A percentile compares a stretch with the other conserved stretches of the same genome.
These are phyloP conservation scores for Mesotaenium endlicherianum DNA, from an alignment of 139 green algal genomes.

Conservation along the genomic window DNA sequence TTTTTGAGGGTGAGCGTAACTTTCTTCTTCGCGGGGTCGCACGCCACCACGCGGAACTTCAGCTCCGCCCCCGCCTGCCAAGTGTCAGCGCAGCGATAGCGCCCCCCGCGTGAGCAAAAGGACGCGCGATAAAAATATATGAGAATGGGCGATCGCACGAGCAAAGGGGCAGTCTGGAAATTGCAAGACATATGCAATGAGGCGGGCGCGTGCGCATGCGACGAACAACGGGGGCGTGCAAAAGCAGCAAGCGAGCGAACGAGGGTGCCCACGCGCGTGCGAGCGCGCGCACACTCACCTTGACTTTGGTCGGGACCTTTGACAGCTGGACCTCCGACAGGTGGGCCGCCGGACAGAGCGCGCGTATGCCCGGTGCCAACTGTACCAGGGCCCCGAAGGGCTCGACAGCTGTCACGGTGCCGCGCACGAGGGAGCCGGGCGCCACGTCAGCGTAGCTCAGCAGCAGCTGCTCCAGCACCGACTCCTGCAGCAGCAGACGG, in stretches of 20 bases:
- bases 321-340: slow-evolving; percentile 46
- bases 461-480: slow-evolving; percentile 54
- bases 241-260: too few relatives aligned
- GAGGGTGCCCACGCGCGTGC: too few relatives aligned
- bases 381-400: slow-evolving; percentile 63
- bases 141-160: too few relatives aligned
- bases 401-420: slow-evolving; percentile 60
- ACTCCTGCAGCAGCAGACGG: slow-evolving; percentile 27
- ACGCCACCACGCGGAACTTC: slow-evolving; percentile 50
- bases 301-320: slow-evolving; percentile 40
- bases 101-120: too few relatives aligned
- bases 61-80: slow-evolving; percentile 53
- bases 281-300: too few relatives aligned
- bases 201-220: too few relatives aligned
- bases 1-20: slow-evolving; percentile 77
- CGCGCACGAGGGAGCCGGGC: slow-evolving; percentile 62
- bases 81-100: too few relatives aligned
- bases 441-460: slow-evolving; percentile 36
- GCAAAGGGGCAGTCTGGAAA: too few relatives aligned
- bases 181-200: too few relatives aligned
- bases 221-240: too few relatives aligned
- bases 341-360: slow-evolving; percentile 47
- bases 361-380: slow-evolving; percentile 62
- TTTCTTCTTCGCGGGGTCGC: slow-evolving; percentile 19
- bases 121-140: too few relatives aligned